Conservation (phyloP, 2,329 filamentous ascomycete species). For the Cadophora sp. region DNA sequence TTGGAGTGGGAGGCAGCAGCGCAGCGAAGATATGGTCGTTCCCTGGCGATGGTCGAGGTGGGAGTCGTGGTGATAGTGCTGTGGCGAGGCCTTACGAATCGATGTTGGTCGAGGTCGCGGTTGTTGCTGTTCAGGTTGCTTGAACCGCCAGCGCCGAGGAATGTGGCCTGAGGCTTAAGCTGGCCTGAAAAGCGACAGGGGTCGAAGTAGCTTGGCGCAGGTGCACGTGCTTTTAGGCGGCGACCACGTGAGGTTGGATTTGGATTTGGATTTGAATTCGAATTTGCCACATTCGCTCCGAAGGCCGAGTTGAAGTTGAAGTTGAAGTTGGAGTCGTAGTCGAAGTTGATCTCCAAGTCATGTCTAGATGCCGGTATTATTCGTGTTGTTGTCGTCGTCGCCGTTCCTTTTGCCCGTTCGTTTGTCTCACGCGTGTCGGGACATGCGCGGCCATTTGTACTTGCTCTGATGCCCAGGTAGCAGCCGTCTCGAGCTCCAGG, state of each 20-base stretch:
- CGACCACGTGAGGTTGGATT: too few relatives aligned
- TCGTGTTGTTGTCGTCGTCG: neutral
- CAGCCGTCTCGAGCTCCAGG: neutral
- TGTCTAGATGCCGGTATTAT: neutral
- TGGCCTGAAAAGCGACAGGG: neutral
- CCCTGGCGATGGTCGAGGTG: neutral
- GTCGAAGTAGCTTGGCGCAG: neutral
- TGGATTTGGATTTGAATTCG: too few relatives aligned
- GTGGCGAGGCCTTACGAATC: constrained; percentile 11
- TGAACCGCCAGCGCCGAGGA: neutral
- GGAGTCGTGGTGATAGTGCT: constrained; percentile 37
- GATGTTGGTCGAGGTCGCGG: neutral
- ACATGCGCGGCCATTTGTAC: constrained; percentile 5
- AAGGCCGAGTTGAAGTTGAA: too few relatives aligned
- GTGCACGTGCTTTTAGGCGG: too few relatives aligned
- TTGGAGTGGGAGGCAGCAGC: constrained; percentile 22
- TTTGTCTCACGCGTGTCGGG: neutral
- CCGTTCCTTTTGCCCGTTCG: neutral
- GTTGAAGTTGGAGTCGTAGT: too few relatives aligned
- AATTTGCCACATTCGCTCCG: too few relatives aligned
- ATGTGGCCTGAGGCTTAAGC: neutral
- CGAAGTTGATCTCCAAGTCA: neutral
- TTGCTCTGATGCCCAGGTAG: neutral
- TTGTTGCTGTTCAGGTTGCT: neutral
- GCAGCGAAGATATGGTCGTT: neutral